Evolutionary conservation across 2,329 filamentous ascomycete species (phyloP), one percentile per base, ranked within the genome.

Genomic region (Eutypa lata): DNA sequence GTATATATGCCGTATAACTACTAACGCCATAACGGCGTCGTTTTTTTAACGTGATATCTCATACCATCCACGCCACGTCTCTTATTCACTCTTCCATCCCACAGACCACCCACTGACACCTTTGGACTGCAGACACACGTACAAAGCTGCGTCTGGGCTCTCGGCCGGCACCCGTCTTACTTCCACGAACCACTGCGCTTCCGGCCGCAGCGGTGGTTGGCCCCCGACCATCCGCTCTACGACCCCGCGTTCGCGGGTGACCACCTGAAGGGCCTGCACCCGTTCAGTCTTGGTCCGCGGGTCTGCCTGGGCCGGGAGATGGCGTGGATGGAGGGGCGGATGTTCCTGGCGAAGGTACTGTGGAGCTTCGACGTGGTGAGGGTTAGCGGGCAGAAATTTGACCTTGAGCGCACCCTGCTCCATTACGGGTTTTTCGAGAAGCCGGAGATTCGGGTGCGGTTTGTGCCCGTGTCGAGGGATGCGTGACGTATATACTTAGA

Each of bases 371-470:
- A 55, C 35, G 11, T 54, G 3, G 37, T 48, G 7, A 10, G 4
- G 16, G 37, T 35, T n/a, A n/a, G n/a, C n/a, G 47, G 44, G 3
- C 50, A 53, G n/a, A 8, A 26, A 1, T 50, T 53, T 24, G 38
- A 53, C 18, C 7, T 53, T 13, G 50, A 53, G n/a, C 26, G 14
- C 6, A 50, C 13, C 2, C 26, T 55, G 33, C 51, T 53, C 13
- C 50, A 55, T n/a, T 53, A 53, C 22, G 53, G 53, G 18, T 53
- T 55, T 24, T 53, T 53, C 28, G 35, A 47, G 8, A 53, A 53
- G 16, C 48, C 48, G 4, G 52, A 51, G 48, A 7, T 51, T 19
- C 14, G 28, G 18, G 38, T 48, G 11, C 24, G 37, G 31, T 53
- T 51, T 24, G 22, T 45, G 21, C 48, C 48, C 2, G 44, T 22